These are phyloP conservation scores for Globisporangium irregulare DNA, from an alignment of 352 stramenopile species.

Conservation along the genomic window DNA sequence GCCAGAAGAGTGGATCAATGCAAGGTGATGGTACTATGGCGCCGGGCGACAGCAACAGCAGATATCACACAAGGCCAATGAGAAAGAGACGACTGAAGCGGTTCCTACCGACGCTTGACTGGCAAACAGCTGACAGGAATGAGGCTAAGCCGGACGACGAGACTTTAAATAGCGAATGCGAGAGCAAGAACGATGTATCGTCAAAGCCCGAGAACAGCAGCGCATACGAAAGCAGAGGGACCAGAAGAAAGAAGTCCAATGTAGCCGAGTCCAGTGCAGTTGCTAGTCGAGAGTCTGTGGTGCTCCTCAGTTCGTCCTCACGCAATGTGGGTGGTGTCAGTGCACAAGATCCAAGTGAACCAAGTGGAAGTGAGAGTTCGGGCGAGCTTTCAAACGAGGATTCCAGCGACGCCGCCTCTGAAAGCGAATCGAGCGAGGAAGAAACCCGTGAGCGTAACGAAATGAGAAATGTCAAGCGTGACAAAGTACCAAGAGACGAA, in stretches of 20 bases:
- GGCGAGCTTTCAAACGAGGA: background rate
- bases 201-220: background rate
- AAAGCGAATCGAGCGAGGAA: conserved; percentile 2
- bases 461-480: background rate
- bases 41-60: background rate
- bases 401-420: background rate
- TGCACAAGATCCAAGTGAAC: background rate
- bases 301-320: background rate
- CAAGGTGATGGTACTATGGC: too few relatives aligned
- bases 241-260: background rate
- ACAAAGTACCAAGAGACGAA: background rate
- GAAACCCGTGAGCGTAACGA: background rate
- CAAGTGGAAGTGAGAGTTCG: background rate
- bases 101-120: conserved; percentile 11
- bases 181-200: background rate
- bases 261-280: background rate
- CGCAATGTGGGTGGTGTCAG: too few relatives aligned
- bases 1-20: background rate
- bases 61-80: background rate
- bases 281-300: background rate
- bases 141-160: background rate
- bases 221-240: background rate
- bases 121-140: background rate
- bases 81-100: conserved; percentile 12
- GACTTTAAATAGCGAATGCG: background rate